Conservation (phyloP, 208 protist genomes). For the Acanthamoeba healyi region DNA sequence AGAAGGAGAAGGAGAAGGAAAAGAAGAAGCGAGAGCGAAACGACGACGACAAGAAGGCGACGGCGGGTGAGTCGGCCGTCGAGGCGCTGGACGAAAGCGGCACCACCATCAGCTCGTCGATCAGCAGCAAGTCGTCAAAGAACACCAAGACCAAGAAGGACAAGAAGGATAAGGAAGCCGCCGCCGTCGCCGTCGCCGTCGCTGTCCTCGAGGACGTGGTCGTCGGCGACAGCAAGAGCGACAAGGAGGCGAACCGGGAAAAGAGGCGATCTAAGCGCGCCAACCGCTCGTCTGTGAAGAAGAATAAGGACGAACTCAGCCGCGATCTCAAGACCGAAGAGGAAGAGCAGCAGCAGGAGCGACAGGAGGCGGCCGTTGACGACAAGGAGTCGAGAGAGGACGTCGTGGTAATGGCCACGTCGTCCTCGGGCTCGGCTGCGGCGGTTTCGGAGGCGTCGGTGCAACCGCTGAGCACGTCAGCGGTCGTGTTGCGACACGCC, state of each 20-base stretch:
- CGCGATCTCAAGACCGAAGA: slow-evolving; percentile 2
- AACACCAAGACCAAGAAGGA: not conserved
- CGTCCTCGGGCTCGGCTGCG: not conserved
- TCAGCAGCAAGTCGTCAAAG: slow-evolving; percentile 16
- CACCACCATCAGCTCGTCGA: not conserved
- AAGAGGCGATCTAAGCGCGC: not conserved
- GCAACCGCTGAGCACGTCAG: not conserved
- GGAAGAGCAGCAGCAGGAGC: not conserved
- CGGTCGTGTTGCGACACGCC: not conserved
- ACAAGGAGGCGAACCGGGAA: not conserved
- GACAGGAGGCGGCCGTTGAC: no score
- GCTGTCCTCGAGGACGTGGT: not conserved
- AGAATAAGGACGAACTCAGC: not conserved
- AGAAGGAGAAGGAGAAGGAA: not conserved
- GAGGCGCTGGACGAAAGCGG: not conserved
- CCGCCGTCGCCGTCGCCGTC: no score
- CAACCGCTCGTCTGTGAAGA: slow-evolving; percentile 22
- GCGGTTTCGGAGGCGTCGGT: not conserved
- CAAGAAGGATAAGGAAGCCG: not conserved
- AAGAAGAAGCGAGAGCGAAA: not conserved
- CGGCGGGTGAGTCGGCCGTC: not conserved
- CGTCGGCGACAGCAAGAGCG: not conserved
- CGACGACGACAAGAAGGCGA: not conserved
- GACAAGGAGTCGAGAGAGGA: not conserved
- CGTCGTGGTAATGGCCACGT: not conserved